Evolutionary conservation across 2,329 filamentous ascomycete species (phyloP).

Genomic region (Colletotrichum sp.): DNA sequence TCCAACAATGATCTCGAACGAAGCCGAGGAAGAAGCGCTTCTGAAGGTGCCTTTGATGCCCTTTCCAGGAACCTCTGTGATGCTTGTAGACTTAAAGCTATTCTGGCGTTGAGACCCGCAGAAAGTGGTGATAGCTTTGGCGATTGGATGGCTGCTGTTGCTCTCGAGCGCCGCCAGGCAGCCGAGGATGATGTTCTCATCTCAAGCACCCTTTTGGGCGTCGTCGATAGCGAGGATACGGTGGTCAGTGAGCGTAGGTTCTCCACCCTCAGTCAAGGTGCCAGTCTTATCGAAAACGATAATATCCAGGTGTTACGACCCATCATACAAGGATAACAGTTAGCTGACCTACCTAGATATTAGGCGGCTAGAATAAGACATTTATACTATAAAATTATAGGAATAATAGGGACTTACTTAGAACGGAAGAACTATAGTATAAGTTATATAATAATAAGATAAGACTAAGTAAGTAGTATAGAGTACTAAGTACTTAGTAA

Average conservation of each 20-base stretch:
- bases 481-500: no score
- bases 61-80: slow-evolving; percentile 74
- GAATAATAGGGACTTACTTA: no score
- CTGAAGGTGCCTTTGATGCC: slow-evolving; percentile 67
- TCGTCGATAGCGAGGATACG: slow-evolving; percentile 40
- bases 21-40: slow-evolving; percentile 27
- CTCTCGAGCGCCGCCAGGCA: slow-evolving; percentile 68
- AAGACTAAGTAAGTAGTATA: no score
- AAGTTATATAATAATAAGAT: no score
- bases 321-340: no score
- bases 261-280: slow-evolving; percentile 76
- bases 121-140: slow-evolving; percentile 70
- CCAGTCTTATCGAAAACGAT: slow-evolving; percentile 92
- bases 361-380: no score
- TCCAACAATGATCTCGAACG: slow-evolving; percentile 66
- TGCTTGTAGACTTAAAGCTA: slow-evolving; percentile 37
- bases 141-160: slow-evolving; percentile 77
- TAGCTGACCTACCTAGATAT: no score
- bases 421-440: no score
- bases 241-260: slow-evolving; percentile 69
- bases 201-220: slow-evolving; percentile 29
- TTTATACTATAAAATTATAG: no score
- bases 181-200: slow-evolving; percentile 40
- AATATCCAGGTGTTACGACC: no score
- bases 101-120: slow-evolving; percentile 48